A percentile compares a stretch with the other conserved stretches of the same genome.
These are phyloP conservation scores for Filobasidium wieringae DNA, from an alignment of 768 basidiomycete genomes.

Conservation along the genomic window DNA sequence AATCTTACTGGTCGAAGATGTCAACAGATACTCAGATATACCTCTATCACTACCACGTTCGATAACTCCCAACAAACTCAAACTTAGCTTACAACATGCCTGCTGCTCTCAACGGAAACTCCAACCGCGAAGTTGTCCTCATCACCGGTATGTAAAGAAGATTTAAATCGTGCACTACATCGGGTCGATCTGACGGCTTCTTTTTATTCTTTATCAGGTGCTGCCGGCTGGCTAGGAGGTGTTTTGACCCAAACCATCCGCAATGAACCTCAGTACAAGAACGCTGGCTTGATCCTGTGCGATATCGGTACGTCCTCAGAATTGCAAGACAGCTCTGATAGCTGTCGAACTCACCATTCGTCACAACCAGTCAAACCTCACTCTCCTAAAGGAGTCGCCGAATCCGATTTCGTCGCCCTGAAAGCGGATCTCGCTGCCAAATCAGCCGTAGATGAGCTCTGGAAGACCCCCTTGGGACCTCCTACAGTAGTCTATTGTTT, in stretches of 20 bases:
- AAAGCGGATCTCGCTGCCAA: constrained; percentile 35
- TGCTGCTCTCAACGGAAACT: constrained; percentile 11
- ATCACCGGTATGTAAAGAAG: constrained; percentile 31
- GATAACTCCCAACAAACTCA: too few species aligned
- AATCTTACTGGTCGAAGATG: too few species aligned
- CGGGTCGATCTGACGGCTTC: background rate
- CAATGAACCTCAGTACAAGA: constrained; percentile 33
- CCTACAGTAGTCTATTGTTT: constrained; percentile 38
- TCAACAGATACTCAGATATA: too few species aligned
- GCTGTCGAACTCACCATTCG: background rate
- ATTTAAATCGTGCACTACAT: background rate
- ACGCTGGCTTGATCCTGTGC: constrained; percentile 46
- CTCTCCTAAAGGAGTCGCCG: constrained; percentile 29
- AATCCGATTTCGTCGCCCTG: constrained; percentile 19
- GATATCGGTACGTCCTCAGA: constrained; percentile 39
- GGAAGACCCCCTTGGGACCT: constrained; percentile 32
- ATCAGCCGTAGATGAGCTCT: constrained; percentile 28
- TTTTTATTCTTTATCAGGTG: too few species aligned
- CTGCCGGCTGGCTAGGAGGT: constrained; percentile 36
- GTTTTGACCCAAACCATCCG: constrained; percentile 31
- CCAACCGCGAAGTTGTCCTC: constrained; percentile 14
- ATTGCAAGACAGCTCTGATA: background rate
- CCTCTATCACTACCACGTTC: too few species aligned
- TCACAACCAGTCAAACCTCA: constrained; percentile 30
- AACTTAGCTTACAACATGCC: constrained; percentile 18